phyloP scores from a whole-genome alignment of 495 filamentous ascomycete genomes.

The Penicillium silybi region DNA sequence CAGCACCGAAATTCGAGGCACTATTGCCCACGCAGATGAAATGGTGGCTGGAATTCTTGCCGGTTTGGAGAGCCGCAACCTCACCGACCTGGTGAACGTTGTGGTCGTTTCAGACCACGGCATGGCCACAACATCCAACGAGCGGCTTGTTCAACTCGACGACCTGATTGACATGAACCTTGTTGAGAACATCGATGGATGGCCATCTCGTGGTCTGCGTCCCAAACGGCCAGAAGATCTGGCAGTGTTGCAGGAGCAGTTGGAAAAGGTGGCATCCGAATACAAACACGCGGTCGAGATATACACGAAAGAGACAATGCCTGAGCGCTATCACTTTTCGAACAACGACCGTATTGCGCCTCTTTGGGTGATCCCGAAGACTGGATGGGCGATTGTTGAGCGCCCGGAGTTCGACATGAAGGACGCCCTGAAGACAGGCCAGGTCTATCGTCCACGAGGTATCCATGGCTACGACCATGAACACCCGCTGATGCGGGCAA shows the following conservation, averaged over 20 bases:
- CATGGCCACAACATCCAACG: slow-evolving; percentile 86
- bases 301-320: slow-evolving; percentile 84
- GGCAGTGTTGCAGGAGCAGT: slow-evolving; percentile 33
- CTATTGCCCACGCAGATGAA: slow-evolving; percentile 69
- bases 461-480: slow-evolving; percentile 90
- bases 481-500: slow-evolving; percentile 86
- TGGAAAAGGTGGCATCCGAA: slow-evolving; percentile 41
- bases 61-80: slow-evolving; percentile 74
- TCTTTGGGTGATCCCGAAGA: slow-evolving; percentile 85
- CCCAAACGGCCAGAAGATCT: slow-evolving; percentile 63
- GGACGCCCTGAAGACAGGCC: slow-evolving; percentile 54
- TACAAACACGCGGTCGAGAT: slow-evolving; percentile 70
- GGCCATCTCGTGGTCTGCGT: slow-evolving; percentile 86
- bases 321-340: slow-evolving; percentile 80
- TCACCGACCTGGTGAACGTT: slow-evolving; percentile 89
- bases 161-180: slow-evolving; percentile 72
- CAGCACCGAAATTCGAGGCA: slow-evolving; percentile 77
- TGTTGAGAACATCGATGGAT: slow-evolving; percentile 85
- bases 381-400: slow-evolving; percentile 85
- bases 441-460: slow-evolving; percentile 68
- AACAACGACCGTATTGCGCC: slow-evolving; percentile 85
- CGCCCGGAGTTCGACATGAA: slow-evolving; percentile 70
- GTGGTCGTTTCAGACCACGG: slow-evolving; percentile 97
- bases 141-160: slow-evolving; percentile 88
- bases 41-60: slow-evolving; percentile 74